Percentiles rank a stretch among this genome's conserved stretches.
phyloP scores from a whole-genome alignment of 148 eudicot genomes.

The Amaranthus palmeri region DNA sequence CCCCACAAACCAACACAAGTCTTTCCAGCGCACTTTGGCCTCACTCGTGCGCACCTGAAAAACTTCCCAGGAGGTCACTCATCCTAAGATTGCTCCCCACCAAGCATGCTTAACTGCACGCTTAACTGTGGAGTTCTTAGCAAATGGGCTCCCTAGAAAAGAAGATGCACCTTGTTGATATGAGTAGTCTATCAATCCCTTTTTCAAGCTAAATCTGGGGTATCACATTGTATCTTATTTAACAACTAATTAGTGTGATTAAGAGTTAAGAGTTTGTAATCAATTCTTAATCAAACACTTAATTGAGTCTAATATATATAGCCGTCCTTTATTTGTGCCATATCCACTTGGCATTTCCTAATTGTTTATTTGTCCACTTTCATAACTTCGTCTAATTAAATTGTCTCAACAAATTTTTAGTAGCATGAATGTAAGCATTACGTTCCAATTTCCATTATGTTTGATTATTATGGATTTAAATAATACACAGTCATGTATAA shows the following conservation, averaged over 20 bases:
- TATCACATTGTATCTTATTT: neutral
- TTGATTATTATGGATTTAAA: neutral
- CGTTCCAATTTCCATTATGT: neutral
- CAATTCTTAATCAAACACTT: conserved; percentile 11
- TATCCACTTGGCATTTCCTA: conserved; percentile 38
- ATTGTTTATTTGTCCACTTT: neutral
- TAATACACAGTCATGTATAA: neutral
- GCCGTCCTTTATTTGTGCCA: conserved; percentile 30
- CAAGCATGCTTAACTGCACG: neutral
- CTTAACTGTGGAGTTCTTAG: neutral
- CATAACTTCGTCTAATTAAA: neutral
- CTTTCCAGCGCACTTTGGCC: too few species aligned
- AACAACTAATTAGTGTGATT: neutral
- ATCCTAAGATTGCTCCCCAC: too few species aligned
- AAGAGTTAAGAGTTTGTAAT: conserved; percentile 2
- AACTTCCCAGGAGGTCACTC: too few species aligned
- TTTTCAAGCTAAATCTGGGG: neutral
- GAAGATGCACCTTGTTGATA: too few species aligned
- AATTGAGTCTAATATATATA: conserved; percentile 1
- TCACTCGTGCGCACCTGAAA: too few species aligned
- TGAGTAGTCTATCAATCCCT: neutral
- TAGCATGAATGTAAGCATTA: conserved; percentile 12
- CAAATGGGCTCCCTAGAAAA: too few species aligned
- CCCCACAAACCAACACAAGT: too few species aligned
- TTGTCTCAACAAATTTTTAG: neutral